Evolutionary conservation across 306 rosid genomes (phyloP).

Genomic region (Gastrolobium bilobum): DNA sequence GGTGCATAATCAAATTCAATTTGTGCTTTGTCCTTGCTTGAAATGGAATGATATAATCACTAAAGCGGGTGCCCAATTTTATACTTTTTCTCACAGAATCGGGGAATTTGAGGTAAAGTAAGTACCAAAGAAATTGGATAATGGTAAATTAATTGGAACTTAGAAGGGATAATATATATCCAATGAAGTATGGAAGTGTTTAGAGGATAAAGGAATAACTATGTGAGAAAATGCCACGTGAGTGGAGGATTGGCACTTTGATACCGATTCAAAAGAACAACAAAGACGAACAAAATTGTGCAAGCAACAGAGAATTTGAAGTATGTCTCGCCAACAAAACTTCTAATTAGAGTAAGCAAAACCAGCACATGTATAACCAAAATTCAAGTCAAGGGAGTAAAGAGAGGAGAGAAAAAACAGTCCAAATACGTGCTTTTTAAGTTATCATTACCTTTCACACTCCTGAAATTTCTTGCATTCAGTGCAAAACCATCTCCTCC

Average conservation of each 20-base stretch:
- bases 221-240: background rate
- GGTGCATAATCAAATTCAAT: background rate
- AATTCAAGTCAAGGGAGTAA: background rate
- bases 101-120: too few species aligned
- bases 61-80: background rate
- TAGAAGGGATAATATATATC: background rate
- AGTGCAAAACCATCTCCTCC: slow-evolving; percentile 69
- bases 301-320: background rate
- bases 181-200: background rate
- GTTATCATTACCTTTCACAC: slow-evolving; percentile 66
- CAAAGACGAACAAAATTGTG: background rate
- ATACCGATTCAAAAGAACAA: slow-evolving; percentile 11
- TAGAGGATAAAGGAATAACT: background rate
- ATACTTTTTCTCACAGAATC: too few species aligned
- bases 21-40: too few species aligned
- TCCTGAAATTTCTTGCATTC: slow-evolving; percentile 67
- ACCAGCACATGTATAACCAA: background rate
- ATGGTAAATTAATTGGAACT: background rate
- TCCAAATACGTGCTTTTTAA: background rate
- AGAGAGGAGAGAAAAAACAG: background rate
- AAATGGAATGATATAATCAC: too few species aligned
- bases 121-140: background rate
- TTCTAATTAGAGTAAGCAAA: slow-evolving; percentile 4
- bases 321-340: background rate
- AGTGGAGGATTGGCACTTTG: background rate